These are phyloP conservation scores for Calonectria multiphialidica DNA, from an alignment of 2,329 filamentous ascomycete genomes.

Conservation along the genomic window DNA sequence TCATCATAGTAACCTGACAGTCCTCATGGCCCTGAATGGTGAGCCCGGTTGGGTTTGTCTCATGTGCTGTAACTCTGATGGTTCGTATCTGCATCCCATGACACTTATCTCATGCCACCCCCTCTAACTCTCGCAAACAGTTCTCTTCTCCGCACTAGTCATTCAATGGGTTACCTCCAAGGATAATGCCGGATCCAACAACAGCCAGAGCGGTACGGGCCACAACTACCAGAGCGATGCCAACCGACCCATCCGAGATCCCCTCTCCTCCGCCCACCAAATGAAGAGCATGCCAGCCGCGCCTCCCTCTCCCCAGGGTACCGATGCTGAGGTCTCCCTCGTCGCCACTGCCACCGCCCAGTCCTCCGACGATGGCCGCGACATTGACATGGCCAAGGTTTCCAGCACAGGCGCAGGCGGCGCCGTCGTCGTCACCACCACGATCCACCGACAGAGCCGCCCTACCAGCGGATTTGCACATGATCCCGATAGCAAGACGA, in stretches of 20 bases:
- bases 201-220: slow-evolving; percentile 24
- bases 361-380: slow-evolving; percentile 31
- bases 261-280: background rate
- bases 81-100: slow-evolving; percentile 61
- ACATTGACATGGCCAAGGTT: slow-evolving; percentile 35
- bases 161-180: slow-evolving; percentile 70
- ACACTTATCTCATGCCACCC: background rate
- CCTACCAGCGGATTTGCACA: slow-evolving; percentile 34
- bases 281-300: slow-evolving; percentile 16
- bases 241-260: background rate
- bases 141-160: slow-evolving; percentile 71
- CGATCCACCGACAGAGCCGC: slow-evolving; percentile 51
- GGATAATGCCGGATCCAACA: slow-evolving; percentile 54
- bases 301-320: slow-evolving; percentile 30
- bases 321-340: slow-evolving; percentile 44
- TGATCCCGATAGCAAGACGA: slow-evolving; percentile 3
- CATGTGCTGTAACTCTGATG: slow-evolving; percentile 74
- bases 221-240: background rate
- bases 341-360: slow-evolving; percentile 32
- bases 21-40: slow-evolving; percentile 69
- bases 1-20: slow-evolving; percentile 64
- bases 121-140: slow-evolving; percentile 45
- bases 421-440: slow-evolving; percentile 52
- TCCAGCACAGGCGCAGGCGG: slow-evolving; percentile 28
- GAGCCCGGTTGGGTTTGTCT: slow-evolving; percentile 76